Evolutionary conservation across 495 filamentous ascomycete species (phyloP).

Genomic region (Xylaria bambusicola): DNA sequence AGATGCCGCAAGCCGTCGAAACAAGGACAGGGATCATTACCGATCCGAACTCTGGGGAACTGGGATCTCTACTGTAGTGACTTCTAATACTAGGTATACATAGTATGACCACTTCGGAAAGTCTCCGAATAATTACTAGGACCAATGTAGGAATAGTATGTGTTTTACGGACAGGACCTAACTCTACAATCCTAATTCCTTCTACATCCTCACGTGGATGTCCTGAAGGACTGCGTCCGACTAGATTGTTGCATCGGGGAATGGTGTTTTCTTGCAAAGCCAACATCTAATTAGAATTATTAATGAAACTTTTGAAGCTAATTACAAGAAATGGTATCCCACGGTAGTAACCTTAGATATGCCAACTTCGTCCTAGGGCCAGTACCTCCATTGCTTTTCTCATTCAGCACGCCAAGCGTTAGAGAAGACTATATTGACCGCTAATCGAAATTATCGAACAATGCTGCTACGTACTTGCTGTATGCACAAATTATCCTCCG

Average conservation of each 20-base stretch:
- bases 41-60: background rate
- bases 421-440: background rate
- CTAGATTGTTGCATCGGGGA: background rate
- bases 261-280: background rate
- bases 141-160: background rate
- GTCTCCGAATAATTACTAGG: background rate
- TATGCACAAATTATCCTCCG: conserved; percentile 6
- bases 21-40: background rate
- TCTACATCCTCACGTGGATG: background rate
- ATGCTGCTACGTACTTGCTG: conserved; percentile 6
- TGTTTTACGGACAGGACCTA: background rate
- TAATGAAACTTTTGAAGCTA: background rate
- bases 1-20: background rate
- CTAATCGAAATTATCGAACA: conserved; percentile 9
- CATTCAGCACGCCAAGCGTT: background rate
- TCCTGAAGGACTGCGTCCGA: background rate
- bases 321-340: background rate
- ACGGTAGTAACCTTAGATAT: background rate
- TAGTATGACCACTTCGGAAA: background rate
- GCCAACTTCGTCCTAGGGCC: background rate
- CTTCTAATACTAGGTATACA: background rate
- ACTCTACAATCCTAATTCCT: background rate
- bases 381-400: background rate
- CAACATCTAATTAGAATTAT: background rate
- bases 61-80: background rate